A percentile compares a stretch with the other conserved stretches of the same genome.
These are phyloP conservation scores for Tagetes erecta DNA, from an alignment of 129 eudicot species.

Conservation along the genomic window DNA sequence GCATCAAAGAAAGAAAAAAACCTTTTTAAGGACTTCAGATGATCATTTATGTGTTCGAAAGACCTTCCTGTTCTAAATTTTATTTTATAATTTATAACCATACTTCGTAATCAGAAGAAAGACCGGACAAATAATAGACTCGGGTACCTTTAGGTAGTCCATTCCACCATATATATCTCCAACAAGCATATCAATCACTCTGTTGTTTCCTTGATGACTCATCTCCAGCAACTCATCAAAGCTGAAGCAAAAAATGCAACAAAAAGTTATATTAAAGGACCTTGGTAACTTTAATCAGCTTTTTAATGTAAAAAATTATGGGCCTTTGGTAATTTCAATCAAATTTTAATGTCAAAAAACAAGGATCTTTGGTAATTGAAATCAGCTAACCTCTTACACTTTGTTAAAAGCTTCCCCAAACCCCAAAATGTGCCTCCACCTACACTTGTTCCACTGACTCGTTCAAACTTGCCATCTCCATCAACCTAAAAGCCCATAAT, in stretches of 20 bases:
- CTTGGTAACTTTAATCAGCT: neutral
- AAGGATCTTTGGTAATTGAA: neutral
- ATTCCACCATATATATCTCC: constrained; percentile 94
- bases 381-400: constrained; percentile 71
- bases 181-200: constrained; percentile 95
- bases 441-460: constrained; percentile 97
- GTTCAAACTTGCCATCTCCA: constrained; percentile 74
- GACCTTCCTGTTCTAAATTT: neutral
- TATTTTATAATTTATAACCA: neutral
- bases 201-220: constrained; percentile 89
- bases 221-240: constrained; percentile 91
- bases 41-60: neutral
- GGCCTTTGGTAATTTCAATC: neutral
- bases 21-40: neutral
- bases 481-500: constrained; percentile 58
- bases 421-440: constrained; percentile 99
- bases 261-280: neutral
- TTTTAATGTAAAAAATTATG: neutral
- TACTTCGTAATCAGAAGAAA: neutral
- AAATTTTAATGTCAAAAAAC: neutral
- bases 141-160: constrained; percentile 81
- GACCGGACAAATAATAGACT: neutral
- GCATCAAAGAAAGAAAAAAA: neutral
- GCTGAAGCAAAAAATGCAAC: constrained; percentile 41
- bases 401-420: constrained; percentile 84